Evolutionary conservation across 2,329 filamentous ascomycete species (phyloP).

Genomic region (Rhinocladiella similis): DNA sequence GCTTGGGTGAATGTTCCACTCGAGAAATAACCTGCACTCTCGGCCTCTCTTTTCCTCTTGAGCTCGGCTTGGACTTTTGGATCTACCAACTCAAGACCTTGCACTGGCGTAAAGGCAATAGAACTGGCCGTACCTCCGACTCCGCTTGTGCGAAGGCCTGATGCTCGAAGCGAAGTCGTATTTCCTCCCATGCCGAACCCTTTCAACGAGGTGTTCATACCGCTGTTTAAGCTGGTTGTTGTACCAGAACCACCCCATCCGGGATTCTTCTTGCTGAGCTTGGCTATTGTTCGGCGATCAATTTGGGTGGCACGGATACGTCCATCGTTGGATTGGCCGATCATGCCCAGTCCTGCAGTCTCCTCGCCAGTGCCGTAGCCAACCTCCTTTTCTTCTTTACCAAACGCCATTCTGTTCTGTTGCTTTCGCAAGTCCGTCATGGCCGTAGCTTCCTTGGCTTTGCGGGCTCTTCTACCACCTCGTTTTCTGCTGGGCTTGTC

Average conservation of each 20-base stretch:
- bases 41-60: conserved; percentile 85
- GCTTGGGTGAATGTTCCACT: conserved; percentile 95
- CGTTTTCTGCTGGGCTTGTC: conserved; percentile 94
- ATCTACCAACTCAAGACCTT: conserved; percentile 92
- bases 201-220: conserved; percentile 75
- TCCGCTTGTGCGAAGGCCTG: conserved; percentile 77
- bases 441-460: conserved; percentile 93
- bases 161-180: conserved; percentile 70
- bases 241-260: conserved; percentile 71
- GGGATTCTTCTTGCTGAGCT: conserved; percentile 91
- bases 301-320: conserved; percentile 84
- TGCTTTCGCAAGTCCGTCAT: conserved; percentile 97
- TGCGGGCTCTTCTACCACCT: conserved; percentile 82
- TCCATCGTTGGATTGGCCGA: conserved; percentile 85
- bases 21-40: conserved; percentile 96
- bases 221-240: conserved; percentile 57
- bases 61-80: conserved; percentile 87
- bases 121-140: conserved; percentile 73
- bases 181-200: conserved; percentile 67
- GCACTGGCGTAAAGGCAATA: conserved; percentile 90
- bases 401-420: conserved; percentile 94
- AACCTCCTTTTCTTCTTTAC: conserved; percentile 90
- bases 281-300: conserved; percentile 88
- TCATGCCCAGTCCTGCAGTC: conserved; percentile 91
- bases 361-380: conserved; percentile 85